Base-by-base conservation (phyloP, 306 rosid species). In the Cicer chorassanicum region DNA sequence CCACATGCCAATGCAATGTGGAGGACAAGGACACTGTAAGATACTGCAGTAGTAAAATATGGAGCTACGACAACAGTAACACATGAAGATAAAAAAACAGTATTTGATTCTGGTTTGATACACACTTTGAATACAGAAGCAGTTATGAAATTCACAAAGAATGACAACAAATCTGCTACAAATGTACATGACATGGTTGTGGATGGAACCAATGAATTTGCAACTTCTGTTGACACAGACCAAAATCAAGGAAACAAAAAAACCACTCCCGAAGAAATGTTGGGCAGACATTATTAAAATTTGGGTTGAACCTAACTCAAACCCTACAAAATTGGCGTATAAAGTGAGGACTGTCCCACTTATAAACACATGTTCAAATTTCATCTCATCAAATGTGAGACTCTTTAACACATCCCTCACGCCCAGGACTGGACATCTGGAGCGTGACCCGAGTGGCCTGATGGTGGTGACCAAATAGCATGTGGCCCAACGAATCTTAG, bases 271-370 rank as follows among this genome's bases (percentile, higher is more conserved):
- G 70, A 87, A 87, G 90, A 94, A 90, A 77, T 90, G 99, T 46
- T 94, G 99, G 99, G 99, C 99, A 64, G 99, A 94, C 68, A 82
- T 92, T 29, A 29, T 29, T 29, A 29, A 0, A 29, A 29, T 29
- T 3, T 3, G 34, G 34, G 34, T 29, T 3, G 4, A 4, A 0
- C 5, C 34, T 29, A 29, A 29, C 4, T 29, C 34, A 3, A 29
- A 4, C 2, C 34, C 34, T 29, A 29, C 4, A 29, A 29, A 29
- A 29, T 4, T 0, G 4, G 4, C 34, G 0, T 29, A 3, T 29
- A 29, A 29, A 29, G 34, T 29, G 34, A 29, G 34, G 4, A 29
- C 34, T 29, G 0, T 4, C 34, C 34, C 34, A 29, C 34, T 29
- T 29, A 29, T 3, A 29, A 29, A 29, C 34, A 29, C 4, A 29